Percentiles rank a stretch among this genome's conserved stretches.
phyloP scores from a whole-genome alignment of 2,329 filamentous ascomycete species.

The Tolypocladium inflatum region DNA sequence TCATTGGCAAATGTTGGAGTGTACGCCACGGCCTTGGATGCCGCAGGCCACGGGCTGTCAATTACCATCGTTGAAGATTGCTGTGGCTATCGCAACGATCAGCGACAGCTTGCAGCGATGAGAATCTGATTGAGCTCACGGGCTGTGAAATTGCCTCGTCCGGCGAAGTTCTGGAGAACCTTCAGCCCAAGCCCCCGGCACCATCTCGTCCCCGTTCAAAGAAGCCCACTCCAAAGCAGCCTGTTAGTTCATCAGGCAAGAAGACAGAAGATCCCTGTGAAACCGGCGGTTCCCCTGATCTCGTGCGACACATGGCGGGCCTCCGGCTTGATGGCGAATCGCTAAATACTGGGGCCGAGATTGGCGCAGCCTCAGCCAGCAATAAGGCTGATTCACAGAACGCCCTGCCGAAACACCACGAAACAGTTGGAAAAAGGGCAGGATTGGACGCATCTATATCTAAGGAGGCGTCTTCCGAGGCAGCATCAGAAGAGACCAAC shows the following conservation, averaged over 20 bases:
- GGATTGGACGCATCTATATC: too few species aligned
- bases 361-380: too few species aligned
- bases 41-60: conserved; percentile 76
- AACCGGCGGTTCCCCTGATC: conserved; percentile 13
- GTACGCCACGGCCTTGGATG: conserved; percentile 85
- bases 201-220: not conserved
- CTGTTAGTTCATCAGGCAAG: not conserved
- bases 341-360: not conserved
- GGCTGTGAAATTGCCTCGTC: conserved; percentile 58
- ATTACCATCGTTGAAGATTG: conserved; percentile 86
- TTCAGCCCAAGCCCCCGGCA: conserved; percentile 7
- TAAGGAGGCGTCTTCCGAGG: too few species aligned
- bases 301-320: conserved; percentile 20
- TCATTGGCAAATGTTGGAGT: conserved; percentile 80
- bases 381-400: conserved; percentile 6
- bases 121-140: conserved; percentile 64
- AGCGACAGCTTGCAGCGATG: conserved; percentile 61
- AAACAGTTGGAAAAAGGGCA: conserved; percentile 4
- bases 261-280: too few species aligned
- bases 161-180: conserved; percentile 40
- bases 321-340: conserved; percentile 13
- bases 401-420: conserved; percentile 6
- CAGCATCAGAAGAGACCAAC: too few species aligned
- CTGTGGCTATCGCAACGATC: conserved; percentile 65
- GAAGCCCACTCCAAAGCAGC: not conserved